Conservation (phyloP, 163 green algal genomes). For the Botryococcus braunii region DNA sequence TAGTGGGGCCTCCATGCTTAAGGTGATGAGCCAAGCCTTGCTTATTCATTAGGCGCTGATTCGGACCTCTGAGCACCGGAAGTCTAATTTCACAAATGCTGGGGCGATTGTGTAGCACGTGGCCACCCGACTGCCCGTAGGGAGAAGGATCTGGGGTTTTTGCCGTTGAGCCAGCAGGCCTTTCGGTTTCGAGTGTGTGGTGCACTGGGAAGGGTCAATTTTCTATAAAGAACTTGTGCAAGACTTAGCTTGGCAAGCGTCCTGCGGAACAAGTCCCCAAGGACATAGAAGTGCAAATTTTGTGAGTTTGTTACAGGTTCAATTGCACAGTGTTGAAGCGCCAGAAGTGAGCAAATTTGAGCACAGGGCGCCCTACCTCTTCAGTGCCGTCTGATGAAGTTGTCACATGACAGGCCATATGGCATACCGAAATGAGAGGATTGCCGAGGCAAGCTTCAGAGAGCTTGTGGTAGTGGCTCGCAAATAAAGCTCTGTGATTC, state of each 20-base stretch:
- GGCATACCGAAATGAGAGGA: constrained; percentile 53
- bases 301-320: background rate
- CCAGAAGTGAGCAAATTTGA: background rate
- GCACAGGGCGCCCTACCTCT: constrained; percentile 5
- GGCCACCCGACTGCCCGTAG: too few relatives aligned
- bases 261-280: background rate
- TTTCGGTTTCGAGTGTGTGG: background rate
- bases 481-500: constrained; percentile 69
- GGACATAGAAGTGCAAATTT: background rate
- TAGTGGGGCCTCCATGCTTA: too few relatives aligned
- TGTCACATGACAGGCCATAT: constrained; percentile 78
- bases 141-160: too few relatives aligned
- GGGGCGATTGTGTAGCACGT: too few relatives aligned
- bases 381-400: constrained; percentile 11
- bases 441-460: constrained; percentile 32
- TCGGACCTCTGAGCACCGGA: too few relatives aligned
- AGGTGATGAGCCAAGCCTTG: too few relatives aligned
- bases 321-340: background rate
- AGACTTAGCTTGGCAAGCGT: background rate
- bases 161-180: too few relatives aligned
- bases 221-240: background rate
- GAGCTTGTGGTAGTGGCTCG: constrained; percentile 93
- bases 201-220: background rate
- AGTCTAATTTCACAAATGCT: too few relatives aligned
- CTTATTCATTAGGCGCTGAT: too few relatives aligned